phyloP scores from a whole-genome alignment of 2,329 filamentous ascomycete species.

The Fusarium sp. region DNA sequence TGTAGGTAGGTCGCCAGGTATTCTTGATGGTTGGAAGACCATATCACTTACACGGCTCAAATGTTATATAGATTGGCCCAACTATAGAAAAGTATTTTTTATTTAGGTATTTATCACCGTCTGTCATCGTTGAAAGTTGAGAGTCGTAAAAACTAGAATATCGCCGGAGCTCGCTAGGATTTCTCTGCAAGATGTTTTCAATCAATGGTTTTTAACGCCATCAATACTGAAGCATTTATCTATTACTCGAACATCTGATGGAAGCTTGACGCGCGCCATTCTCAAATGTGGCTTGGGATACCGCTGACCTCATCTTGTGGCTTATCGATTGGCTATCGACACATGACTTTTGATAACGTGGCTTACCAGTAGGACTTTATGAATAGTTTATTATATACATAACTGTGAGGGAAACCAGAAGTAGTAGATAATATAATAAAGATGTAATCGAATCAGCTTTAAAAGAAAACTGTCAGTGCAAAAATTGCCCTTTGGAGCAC shows the following conservation, averaged over 20 bases:
- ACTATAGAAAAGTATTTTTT: background rate
- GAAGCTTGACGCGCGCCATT: constrained; percentile 3
- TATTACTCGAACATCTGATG: background rate
- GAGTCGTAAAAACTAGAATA: background rate
- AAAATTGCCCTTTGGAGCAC: background rate
- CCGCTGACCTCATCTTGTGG: constrained; percentile 38
- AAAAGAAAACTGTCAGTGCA: background rate
- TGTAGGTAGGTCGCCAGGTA: background rate
- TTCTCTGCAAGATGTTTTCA: background rate
- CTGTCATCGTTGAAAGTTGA: background rate
- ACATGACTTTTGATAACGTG: constrained; percentile 29
- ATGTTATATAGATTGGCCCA: background rate
- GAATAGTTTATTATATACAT: background rate
- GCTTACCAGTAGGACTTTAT: constrained; percentile 3
- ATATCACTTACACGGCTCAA: background rate
- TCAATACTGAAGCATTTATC: background rate
- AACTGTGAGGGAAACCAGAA: too few species aligned
- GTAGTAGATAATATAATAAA: too few species aligned
- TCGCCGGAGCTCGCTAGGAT: background rate
- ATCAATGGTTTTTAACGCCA: background rate
- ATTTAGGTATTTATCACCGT: background rate
- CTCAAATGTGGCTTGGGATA: constrained; percentile 8
- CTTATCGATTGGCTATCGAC: constrained; percentile 9
- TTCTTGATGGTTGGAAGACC: background rate
- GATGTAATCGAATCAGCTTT: background rate